Evolutionary conservation across 179 eudicot genomes (phyloP), one percentile per base, ranked within the genome.

Genomic region (Spergularia azorica): DNA sequence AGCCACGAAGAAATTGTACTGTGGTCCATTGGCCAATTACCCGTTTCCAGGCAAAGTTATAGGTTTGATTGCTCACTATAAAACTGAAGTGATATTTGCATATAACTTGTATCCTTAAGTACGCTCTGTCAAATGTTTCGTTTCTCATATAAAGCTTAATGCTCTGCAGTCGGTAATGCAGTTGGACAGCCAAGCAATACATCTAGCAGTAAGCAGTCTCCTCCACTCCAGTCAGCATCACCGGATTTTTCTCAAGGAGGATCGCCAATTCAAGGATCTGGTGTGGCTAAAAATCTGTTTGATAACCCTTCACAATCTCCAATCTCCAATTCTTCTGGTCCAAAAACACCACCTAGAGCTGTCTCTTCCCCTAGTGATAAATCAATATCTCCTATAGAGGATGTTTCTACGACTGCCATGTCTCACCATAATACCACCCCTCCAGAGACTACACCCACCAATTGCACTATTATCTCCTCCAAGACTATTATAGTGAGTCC

Each of bases 401-500:
- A 87, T 62, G 62, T 59, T 39, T 79, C 86, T 81, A 87, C 93
- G 5, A 84, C 89, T 48, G 88, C 88, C 21, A 84, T 79, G 63
- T 87, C 88, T 13, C 82, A 79, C 20, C 70, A 82, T 21, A 81
- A 78, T 39, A 70, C 62, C 61, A 87, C 86, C 59, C 83, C 89
- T 54, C 84, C 72, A 36, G 87, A 86, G 58, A 78, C 84, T 43
- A 88, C 85, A 59, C 86, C 95, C 41, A 83, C 90, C 8, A 86
- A 88, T 72, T 80, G 91, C 86, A 89, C 91, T n/a, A 81, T 89
- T 21, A 85, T 90, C 79, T 86, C 98, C 36, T 88, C 98, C 6
- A 90, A 91, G 83, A 88, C 86, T 0, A 79, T 91, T 26, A 83
- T 84, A 77, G 87, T 90, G 43, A 94, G 98, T 77, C 98, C 98